Evolutionary conservation across 805 yeast species (phyloP), one percentile per base, ranked within the genome.

Genomic region (Pichia gijzeniarum): DNA sequence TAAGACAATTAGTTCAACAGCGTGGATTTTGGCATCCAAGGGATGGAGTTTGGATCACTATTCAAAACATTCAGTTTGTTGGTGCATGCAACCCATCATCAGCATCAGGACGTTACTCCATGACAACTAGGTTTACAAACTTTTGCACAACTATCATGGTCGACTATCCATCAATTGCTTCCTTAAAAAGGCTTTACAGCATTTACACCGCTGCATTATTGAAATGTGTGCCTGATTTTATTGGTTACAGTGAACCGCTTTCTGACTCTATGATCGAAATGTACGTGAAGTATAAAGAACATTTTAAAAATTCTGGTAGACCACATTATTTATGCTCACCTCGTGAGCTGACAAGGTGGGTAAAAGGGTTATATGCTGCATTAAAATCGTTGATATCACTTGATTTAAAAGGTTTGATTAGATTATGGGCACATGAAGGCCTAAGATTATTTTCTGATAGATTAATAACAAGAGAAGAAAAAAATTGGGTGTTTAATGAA

Each of bases 31-130:
- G 95, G 93, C 71, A 77, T 41, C 62, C 72, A 0, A 55, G 63
- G 10, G 77, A 76, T 25, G 69, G 71, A 39, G 70, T 71, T 21
- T 91, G 96, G 95, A 78, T 90, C 1, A 51, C 67, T 0, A 48
- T 88, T 8, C 67, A 71, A 16, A 72, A 80, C 38, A 70, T 91
- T 22, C 95, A 85, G 56, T 72, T 91, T 64, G 93, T 89, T n/a
- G 97, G 95, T 8, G 97, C 98, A 0, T 91, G 98, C 61, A 91
- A 91, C 57, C 93, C 96, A 1, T 82, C 96, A 0, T 71, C 80
- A 0, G 95, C 85, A 61, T 76, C 79, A 3, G 96, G 96, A 0
- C 71, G 98, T 49, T 67, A 73, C 10, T 59, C 58, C 3, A 57
- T 91, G 19, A 67, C 79, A 1, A 57, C 67, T 9, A 65, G 96